These are phyloP conservation scores for Penicillium paradoxum DNA, from an alignment of 495 filamentous ascomycete genomes.

Conservation along the genomic window DNA sequence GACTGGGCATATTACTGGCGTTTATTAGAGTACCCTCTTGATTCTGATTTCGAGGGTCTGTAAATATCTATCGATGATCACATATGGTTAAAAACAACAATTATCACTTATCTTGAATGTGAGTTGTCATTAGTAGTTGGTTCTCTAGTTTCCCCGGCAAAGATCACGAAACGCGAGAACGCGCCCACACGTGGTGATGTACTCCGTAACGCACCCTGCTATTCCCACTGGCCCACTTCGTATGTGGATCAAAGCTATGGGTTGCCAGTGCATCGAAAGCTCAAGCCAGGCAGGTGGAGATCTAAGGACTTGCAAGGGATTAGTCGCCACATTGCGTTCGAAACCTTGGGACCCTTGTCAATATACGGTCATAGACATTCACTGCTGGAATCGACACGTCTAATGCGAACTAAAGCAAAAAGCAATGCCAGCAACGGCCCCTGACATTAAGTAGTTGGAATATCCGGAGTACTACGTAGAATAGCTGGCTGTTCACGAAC, in stretches of 20 bases:
- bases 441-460: background rate
- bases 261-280: slow-evolving; percentile 4
- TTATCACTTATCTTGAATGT: background rate
- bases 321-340: slow-evolving; percentile 6
- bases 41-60: background rate
- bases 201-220: background rate
- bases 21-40: background rate
- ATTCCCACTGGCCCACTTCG: background rate
- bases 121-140: background rate
- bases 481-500: no score
- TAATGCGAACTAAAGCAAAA: background rate
- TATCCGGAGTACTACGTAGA: no score
- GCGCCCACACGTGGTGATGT: slow-evolving; percentile 8
- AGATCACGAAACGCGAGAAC: slow-evolving; percentile 3
- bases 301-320: slow-evolving; percentile 2
- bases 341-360: background rate
- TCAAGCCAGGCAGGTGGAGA: slow-evolving; percentile 15
- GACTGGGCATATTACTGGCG: slow-evolving; percentile 15
- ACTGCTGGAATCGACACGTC: background rate
- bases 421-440: background rate
- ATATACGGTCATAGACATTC: background rate
- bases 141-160: background rate
- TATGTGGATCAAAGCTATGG: background rate
- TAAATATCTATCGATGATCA: slow-evolving; percentile 1
- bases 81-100: background rate